Evolutionary conservation across 108 stramenopile species (phyloP).

Genomic region (Thalassiosira profunda): DNA sequence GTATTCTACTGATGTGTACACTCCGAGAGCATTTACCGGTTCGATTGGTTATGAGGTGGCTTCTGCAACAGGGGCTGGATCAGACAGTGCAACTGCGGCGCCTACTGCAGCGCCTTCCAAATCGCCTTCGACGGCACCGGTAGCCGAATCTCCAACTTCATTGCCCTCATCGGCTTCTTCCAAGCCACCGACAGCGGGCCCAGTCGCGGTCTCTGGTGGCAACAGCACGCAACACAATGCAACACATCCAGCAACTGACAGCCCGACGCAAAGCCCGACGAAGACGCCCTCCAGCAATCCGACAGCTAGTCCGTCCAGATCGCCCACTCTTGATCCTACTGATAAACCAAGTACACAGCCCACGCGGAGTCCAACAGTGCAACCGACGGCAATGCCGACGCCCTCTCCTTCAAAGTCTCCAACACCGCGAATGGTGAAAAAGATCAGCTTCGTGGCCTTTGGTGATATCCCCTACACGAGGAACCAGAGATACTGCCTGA

Average conservation of each 20-base stretch:
- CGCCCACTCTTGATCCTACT: not conserved
- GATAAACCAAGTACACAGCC: not conserved
- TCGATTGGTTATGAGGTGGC: too few species aligned
- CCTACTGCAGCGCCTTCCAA: too few species aligned
- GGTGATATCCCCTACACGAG: conserved; percentile 13
- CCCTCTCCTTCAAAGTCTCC: not conserved
- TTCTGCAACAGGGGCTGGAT: too few species aligned
- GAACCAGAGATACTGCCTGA: conserved; percentile 7
- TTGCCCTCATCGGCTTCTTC: too few species aligned
- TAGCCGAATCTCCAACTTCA: too few species aligned
- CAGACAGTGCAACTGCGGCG: too few species aligned
- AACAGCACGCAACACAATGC: too few species aligned
- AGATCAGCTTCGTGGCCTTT: conserved; percentile 15
- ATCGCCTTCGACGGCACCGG: too few species aligned
- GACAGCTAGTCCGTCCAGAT: not conserved
- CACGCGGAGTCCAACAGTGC: not conserved
- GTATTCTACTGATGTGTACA: not conserved
- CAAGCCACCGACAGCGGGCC: too few species aligned
- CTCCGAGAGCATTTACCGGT: not conserved
- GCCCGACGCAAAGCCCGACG: not conserved
- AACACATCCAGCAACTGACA: not conserved
- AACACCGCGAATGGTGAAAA: not conserved
- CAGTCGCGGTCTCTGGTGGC: too few species aligned
- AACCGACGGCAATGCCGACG: not conserved
- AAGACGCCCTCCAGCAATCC: not conserved